A percentile compares a stretch with the other conserved stretches of the same genome.
These are phyloP conservation scores for Colletotrichum nymphaeae DNA, from an alignment of 2,329 filamentous ascomycete genomes.

Conservation along the genomic window DNA sequence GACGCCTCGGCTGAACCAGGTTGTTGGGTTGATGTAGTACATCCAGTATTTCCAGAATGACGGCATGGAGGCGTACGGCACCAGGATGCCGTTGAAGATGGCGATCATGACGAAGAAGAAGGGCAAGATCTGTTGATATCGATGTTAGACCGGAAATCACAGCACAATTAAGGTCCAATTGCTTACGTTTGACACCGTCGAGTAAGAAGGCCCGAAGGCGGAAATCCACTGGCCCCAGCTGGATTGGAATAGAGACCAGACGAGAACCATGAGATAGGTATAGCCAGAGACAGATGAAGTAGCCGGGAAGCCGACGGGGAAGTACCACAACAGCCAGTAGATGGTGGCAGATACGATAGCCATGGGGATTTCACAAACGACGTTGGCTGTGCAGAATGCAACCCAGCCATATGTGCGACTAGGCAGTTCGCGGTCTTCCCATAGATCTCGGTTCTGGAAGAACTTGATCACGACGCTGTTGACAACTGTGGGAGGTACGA, in stretches of 20 bases:
- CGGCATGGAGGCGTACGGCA: constrained; percentile 49
- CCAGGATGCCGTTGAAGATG: constrained; percentile 78
- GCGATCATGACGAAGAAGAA: constrained; percentile 86
- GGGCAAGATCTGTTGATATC: constrained; percentile 64
- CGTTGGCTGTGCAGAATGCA: constrained; percentile 79
- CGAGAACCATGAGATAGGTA: constrained; percentile 80
- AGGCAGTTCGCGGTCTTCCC: constrained; percentile 79
- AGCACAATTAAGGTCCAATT: accelerated
- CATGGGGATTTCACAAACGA: constrained; percentile 78
- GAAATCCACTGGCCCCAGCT: constrained; percentile 88
- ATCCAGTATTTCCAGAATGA: constrained; percentile 53
- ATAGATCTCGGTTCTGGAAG: constrained; percentile 77
- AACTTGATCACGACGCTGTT: constrained; percentile 84
- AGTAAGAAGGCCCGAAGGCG: constrained; percentile 83
- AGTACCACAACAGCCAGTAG: constrained; percentile 85
- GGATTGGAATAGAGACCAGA: constrained; percentile 81
- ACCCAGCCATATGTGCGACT: constrained; percentile 82
- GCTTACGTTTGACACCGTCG: constrained; percentile 76
- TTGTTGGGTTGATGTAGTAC: constrained; percentile 36
- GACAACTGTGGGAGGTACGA: constrained; percentile 77
- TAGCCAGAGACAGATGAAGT: constrained; percentile 77
- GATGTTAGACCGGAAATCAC: accelerated
- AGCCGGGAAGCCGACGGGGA: constrained; percentile 75
- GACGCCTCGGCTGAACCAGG: constrained; percentile 29
- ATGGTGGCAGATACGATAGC: constrained; percentile 73